Evolutionary conservation across 129 eudicot genomes (phyloP).

Genomic region (Flaveria bidentis): DNA sequence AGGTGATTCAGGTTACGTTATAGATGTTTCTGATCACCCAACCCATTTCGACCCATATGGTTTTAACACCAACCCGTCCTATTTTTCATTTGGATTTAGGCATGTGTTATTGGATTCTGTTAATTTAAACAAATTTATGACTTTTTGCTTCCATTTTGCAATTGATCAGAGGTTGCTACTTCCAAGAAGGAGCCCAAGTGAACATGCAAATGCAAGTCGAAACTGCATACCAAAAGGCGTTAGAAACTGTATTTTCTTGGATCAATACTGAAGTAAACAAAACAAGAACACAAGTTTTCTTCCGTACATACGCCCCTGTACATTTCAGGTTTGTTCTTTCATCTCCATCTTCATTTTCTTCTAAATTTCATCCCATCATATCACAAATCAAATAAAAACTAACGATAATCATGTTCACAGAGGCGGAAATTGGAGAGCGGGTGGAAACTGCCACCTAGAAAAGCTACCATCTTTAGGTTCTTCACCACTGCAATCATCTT

Average conservation of each 20-base stretch:
- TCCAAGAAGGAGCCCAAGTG: constrained; percentile 76
- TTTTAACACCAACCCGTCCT: neutral
- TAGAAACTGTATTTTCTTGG: constrained; percentile 65
- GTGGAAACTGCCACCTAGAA: constrained; percentile 87
- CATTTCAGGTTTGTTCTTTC: constrained; percentile 75
- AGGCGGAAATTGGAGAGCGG: constrained; percentile 90
- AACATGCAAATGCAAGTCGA: constrained; percentile 73
- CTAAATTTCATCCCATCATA: neutral
- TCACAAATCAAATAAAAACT: constrained; percentile 1
- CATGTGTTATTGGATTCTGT: neutral
- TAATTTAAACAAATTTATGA: neutral
- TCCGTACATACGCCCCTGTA: constrained; percentile 88
- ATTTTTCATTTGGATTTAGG: neutral
- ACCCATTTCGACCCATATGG: neutral
- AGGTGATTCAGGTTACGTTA: neutral
- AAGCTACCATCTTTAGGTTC: constrained; percentile 73
- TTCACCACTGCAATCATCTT: constrained; percentile 44
- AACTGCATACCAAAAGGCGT: constrained; percentile 61
- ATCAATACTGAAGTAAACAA: constrained; percentile 54
- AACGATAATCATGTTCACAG: constrained; percentile 38
- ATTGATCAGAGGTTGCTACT: constrained; percentile 76
- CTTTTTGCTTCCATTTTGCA: constrained; percentile 4
- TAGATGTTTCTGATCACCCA: neutral
- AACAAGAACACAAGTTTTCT: constrained; percentile 72
- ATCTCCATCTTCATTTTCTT: neutral